These are phyloP conservation scores for Penicillium sp. DNA, from an alignment of 2,329 filamentous ascomycete genomes.

Conservation along the genomic window DNA sequence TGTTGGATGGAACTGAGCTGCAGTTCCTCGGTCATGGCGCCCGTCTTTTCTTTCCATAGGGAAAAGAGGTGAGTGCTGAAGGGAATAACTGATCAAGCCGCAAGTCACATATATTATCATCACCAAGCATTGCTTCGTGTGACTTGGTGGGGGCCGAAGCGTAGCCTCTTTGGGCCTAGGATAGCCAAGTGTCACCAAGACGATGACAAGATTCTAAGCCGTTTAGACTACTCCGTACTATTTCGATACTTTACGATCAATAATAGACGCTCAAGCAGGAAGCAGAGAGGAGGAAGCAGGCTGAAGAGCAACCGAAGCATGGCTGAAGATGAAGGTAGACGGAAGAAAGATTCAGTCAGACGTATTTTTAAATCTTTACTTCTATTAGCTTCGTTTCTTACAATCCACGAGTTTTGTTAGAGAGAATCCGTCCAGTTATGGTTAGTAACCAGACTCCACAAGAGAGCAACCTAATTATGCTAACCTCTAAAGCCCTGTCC, in stretches of 20 bases:
- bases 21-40: slow-evolving; percentile 44
- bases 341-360: too few species aligned
- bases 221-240: too few species aligned
- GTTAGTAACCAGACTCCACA: too few species aligned
- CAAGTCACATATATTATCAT: background rate
- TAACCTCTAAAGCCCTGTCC: too few species aligned
- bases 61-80: slow-evolving; percentile 12
- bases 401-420: too few species aligned
- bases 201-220: too few species aligned
- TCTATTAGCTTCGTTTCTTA: too few species aligned
- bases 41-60: background rate
- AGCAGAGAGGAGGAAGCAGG: background rate
- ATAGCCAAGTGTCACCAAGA: background rate
- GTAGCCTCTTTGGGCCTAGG: slow-evolving; percentile 4
- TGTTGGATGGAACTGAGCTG: slow-evolving; percentile 48
- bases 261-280: slow-evolving; percentile 1
- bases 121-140: too few species aligned
- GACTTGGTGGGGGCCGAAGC: slow-evolving; percentile 20
- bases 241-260: too few species aligned
- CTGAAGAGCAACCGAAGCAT: background rate
- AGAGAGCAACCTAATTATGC: too few species aligned
- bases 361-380: too few species aligned
- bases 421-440: too few species aligned
- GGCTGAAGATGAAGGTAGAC: background rate
- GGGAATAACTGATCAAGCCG: slow-evolving; percentile 19